Base-by-base conservation (phyloP, 495 filamentous ascomycete genomes). In the Xylaria castorea region DNA sequence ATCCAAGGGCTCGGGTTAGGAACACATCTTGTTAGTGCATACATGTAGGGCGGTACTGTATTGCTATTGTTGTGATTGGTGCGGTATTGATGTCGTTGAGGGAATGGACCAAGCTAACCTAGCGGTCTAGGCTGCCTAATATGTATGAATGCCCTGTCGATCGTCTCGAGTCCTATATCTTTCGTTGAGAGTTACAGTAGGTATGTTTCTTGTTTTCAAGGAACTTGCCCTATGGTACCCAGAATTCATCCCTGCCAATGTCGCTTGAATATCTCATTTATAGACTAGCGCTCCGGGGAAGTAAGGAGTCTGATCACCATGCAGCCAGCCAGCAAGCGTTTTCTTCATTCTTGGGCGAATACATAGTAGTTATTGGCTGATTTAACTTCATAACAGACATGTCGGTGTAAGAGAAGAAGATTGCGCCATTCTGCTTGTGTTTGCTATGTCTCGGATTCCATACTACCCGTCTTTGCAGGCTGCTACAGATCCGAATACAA, bases 1-100 rank as follows among this genome's bases (percentile, higher is more conserved):
- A 44, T 30, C 61, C 61, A 63, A n/a, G 36, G 38, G n/a, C 5
- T 42, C n/a, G 61, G 61, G 61, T 44, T 40, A 42, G 61, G 58
- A 38, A 38, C 22, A 61, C 3, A 30, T 57, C 53, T 27, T n/a
- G n/a, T n/a, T n/a, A n/a, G n/a, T n/a, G n/a, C n/a, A n/a, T n/a
- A n/a, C n/a, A n/a, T n/a, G n/a, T n/a, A n/a, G n/a, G n/a, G n/a
- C n/a, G n/a, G n/a, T n/a, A n/a, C n/a, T n/a, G n/a, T n/a, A 18
- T 51, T 22, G 1, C 1, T 25, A 8, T 9, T 25, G 20, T 25
- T 25, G 16, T 7, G 2, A 51, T 51, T 51, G 6, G 12, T 51
- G 48, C 11, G 16, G 48, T 25, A 7, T 51, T 51, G 48, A 51
- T 6, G 20, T 50, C 22, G 7, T 55, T 14, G 5, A 14, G 22